Conservation (phyloP, 2,329 filamentous ascomycete genomes). For the Didymella exigua region DNA sequence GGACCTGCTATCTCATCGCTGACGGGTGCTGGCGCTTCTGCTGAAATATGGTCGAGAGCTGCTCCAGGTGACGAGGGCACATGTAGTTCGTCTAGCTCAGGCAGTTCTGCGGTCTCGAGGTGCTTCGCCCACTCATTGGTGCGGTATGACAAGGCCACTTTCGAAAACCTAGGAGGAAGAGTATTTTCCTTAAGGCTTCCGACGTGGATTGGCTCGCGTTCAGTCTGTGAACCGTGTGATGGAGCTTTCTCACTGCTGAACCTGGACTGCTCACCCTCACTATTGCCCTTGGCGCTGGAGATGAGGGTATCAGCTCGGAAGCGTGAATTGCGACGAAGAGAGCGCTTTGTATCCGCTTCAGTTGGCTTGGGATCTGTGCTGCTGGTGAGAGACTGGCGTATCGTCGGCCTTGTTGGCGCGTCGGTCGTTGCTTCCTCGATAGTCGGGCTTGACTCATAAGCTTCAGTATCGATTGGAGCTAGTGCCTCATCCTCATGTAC, state of each 20-base stretch:
- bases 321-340: conserved; percentile 18
- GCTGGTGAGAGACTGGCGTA: conserved; percentile 31
- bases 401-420: neutral
- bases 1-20: conserved; percentile 36
- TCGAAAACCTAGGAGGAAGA: conserved; percentile 74
- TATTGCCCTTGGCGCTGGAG: conserved; percentile 25
- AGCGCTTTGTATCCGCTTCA: conserved; percentile 12
- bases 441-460: neutral
- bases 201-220: conserved; percentile 48
- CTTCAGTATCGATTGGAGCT: neutral
- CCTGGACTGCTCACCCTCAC: conserved; percentile 38
- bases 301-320: conserved; percentile 29
- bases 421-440: neutral
- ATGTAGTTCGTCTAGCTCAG: conserved; percentile 67
- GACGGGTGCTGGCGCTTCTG: conserved; percentile 63
- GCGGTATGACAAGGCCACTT: conserved; percentile 79
- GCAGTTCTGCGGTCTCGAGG: conserved; percentile 75
- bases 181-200: conserved; percentile 54
- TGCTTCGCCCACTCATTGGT: conserved; percentile 98
- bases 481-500: neutral
- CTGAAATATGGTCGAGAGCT: conserved; percentile 43
- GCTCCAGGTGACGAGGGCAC: conserved; percentile 53
- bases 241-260: conserved; percentile 49
- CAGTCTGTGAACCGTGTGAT: conserved; percentile 35
- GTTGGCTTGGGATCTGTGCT: conserved; percentile 43